Conservation (phyloP, 2,329 filamentous ascomycete genomes). For the Trichocomaceae sp. region DNA sequence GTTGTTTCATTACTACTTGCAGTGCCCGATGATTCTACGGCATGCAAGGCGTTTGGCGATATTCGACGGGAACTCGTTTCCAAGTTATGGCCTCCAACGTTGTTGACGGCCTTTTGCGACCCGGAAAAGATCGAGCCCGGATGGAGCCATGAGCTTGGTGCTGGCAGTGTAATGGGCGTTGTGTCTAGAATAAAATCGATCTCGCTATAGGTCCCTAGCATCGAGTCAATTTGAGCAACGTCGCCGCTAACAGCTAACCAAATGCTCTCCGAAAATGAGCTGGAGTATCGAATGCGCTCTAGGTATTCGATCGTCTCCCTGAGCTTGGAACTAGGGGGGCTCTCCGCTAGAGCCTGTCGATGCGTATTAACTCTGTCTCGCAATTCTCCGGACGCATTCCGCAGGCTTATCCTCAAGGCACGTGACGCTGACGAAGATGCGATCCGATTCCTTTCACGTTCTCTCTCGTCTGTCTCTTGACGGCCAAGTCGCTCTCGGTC, state of each 20-base stretch:
- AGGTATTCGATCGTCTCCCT: constrained; percentile 58
- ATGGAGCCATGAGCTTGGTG: constrained; percentile 56
- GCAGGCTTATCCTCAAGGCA: constrained; percentile 27
- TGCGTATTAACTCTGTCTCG: constrained; percentile 31
- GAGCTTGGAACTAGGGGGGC: constrained; percentile 35
- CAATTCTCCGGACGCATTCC: constrained; percentile 29
- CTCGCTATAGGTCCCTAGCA: constrained; percentile 38
- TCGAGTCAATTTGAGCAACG: constrained; percentile 49
- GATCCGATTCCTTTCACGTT: constrained; percentile 19
- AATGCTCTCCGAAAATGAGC: constrained; percentile 49
- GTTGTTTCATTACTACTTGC: background rate
- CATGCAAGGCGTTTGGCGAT: constrained; percentile 24
- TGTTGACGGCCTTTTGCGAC: constrained; percentile 51
- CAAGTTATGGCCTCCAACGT: constrained; percentile 15
- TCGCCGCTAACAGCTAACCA: constrained; percentile 48
- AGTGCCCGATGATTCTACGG: constrained; percentile 29
- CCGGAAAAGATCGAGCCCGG: constrained; percentile 57
- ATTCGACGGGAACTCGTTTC: constrained; percentile 19
- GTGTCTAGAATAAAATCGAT: constrained; percentile 56
- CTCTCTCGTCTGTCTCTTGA: constrained; percentile 18
- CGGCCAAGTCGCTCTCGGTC: constrained; percentile 27
- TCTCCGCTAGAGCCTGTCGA: constrained; percentile 30
- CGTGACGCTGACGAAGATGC: constrained; percentile 18
- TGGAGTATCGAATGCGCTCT: constrained; percentile 50
- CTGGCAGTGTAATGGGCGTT: constrained; percentile 42